Conservation (phyloP, 805 yeast genomes). For the Candida mattraensis region DNA sequence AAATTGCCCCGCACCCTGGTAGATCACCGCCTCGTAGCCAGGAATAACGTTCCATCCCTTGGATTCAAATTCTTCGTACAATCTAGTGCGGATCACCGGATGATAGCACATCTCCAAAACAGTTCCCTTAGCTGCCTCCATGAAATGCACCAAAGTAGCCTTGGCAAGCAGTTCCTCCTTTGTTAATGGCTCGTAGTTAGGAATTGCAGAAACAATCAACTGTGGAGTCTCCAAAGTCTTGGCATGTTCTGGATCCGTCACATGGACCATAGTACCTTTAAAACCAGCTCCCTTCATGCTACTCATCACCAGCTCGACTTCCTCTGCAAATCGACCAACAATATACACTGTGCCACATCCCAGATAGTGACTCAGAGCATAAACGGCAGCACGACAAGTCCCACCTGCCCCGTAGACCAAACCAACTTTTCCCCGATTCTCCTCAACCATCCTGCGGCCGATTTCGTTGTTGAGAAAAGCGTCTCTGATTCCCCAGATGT, state of each 20-base stretch:
- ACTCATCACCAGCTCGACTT: constrained; percentile 4
- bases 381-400: constrained; percentile 13
- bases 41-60: constrained; percentile 15
- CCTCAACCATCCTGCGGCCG: constrained; percentile 1
- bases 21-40: constrained; percentile 14
- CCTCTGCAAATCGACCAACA: constrained; percentile 7
- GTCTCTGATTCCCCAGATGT: constrained; percentile 11
- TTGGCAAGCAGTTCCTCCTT: constrained; percentile 11
- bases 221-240: constrained; percentile 4
- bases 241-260: constrained; percentile 10
- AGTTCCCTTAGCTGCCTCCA: constrained; percentile 4
- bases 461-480: constrained; percentile 7
- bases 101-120: constrained; percentile 16
- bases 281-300: constrained; percentile 11
- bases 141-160: constrained; percentile 8
- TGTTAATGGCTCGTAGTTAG: constrained; percentile 9
- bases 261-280: constrained; percentile 10
- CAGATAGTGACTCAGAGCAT: constrained; percentile 7
- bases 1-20: constrained; percentile 16
- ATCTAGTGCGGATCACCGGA: constrained; percentile 9
- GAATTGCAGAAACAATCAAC: constrained; percentile 11
- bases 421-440: constrained; percentile 6
- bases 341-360: constrained; percentile 10
- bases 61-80: constrained; percentile 10
- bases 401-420: constrained; percentile 16